Evolutionary conservation across 1,284 basidiomycete genomes (phyloP), one percentile per base, ranked within the genome.

Genomic region (Heliocybe sulcata): DNA sequence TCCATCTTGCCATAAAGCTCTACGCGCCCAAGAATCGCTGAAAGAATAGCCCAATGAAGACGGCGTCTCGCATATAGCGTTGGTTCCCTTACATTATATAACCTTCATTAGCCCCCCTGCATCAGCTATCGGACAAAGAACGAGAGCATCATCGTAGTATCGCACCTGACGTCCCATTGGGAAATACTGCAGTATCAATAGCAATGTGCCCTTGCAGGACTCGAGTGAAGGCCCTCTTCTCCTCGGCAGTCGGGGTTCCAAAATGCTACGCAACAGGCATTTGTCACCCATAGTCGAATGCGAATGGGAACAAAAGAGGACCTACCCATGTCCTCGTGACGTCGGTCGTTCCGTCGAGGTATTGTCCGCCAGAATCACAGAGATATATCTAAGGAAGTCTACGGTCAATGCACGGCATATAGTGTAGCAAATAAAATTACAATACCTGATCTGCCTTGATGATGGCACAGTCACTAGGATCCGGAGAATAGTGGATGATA

Each of bases 131-230:
- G 25, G 3, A 14, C 19, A 2, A 23, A 35, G 35, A 16, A 2
- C 26, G 20, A 31, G 29, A 10, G 8, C 48, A 50, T 23, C 16
- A 6, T 31, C 42, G n/a, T n/a, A 45, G 16, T 23, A 33, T 65
- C 68, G 31, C 54, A 80, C 91, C 94, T 25, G 93, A 92, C 0
- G 94, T 97, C 19, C 92, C 93, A 52, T 75, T 79, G 0, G 96
- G 96, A 70, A 98, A 94, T 6, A 98, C 68, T 10, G 86, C 84
- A 0, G 81, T 81, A 68, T 97, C 96, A 51, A 97, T 88, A 1
- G 90, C 84, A 58, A 99, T 97, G 66, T 98, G 93, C 0, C 96
- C 96, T 73, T 99, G 95, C 50, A 99, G 74, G 1, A 99, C 97
- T 16, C 94, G 81, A 0, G 96, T 98, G 64, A 94, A 97, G 0